These are phyloP conservation scores for Sequoia sempervirens DNA, from an alignment of 75 land plant genomes.

Conservation along the genomic window DNA sequence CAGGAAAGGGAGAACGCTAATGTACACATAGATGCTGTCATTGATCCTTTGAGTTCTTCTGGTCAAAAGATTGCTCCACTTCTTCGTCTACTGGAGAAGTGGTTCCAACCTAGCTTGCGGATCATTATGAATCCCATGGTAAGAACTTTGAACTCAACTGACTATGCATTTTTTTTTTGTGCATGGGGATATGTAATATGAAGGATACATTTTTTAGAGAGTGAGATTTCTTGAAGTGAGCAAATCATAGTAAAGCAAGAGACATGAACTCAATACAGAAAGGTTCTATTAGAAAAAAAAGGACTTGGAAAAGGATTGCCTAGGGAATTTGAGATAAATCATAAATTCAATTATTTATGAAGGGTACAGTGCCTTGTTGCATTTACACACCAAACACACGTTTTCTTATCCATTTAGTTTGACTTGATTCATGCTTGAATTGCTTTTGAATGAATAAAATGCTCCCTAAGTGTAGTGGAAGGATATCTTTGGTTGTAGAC, in stretches of 20 bases:
- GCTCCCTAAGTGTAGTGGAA: background rate
- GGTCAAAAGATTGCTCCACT: constrained; percentile 87
- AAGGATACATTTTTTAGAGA: background rate
- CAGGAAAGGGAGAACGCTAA: constrained; percentile 48
- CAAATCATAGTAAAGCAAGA: background rate
- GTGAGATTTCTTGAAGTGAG: background rate
- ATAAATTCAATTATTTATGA: background rate
- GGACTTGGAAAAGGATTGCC: background rate
- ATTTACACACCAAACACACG: background rate
- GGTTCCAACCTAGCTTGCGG: constrained; percentile 86
- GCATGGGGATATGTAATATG: background rate
- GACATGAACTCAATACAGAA: background rate
- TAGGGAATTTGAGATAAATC: background rate
- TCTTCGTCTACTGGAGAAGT: constrained; percentile 61
- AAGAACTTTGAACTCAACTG: constrained; percentile 5
- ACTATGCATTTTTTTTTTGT: background rate
- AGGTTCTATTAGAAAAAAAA: background rate
- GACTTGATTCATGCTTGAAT: background rate
- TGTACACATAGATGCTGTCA: constrained; percentile 92
- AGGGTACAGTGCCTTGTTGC: background rate
- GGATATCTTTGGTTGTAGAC: background rate
- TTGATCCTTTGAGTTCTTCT: constrained; percentile 87
- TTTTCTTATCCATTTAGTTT: background rate
- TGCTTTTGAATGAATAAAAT: background rate
- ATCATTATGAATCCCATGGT: constrained; percentile 90